Evolutionary conservation across 2,329 filamentous ascomycete species (phyloP), one percentile per base, ranked within the genome.

Genomic region (Colletotrichum trifolii): DNA sequence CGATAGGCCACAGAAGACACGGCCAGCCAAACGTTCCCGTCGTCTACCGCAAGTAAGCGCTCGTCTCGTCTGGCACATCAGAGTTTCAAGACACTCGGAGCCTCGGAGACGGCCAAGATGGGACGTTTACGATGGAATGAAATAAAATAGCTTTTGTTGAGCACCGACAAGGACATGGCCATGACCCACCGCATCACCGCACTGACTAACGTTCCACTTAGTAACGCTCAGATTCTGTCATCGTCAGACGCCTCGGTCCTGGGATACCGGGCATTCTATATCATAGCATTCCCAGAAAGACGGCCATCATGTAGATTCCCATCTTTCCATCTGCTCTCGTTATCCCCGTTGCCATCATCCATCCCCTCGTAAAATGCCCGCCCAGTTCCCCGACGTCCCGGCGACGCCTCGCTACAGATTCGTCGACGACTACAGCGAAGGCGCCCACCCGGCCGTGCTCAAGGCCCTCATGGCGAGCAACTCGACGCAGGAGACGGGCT

Each of bases 371-470:
- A 50, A 7, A 43, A 65, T 65, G 62, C 62, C 62, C 5, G 62
- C 62, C 7, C 52, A 65, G 7, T 39, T 55, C 15, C 57, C 46
- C 8, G 35, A 13, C 6, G 50, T 45, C 5, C 8, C 47, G 15
- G 34, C 40, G 7, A 11, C 46, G 4, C 52, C 46, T 17, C 64
- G 60, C 36, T 84, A 83, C 69, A 82, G 80, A 71, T 81, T 85
- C 60, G 74, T 81, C 50, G 82, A 85, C 68, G 82, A 85, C 67
- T 85, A 85, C 69, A 82, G 81, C 71, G 82, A 85, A 64, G 83
- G 82, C 40, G 82, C 81, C 0, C 83, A 85, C 64, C 82, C 83
- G 6, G 74, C 77, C n/a, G 72, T 85, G 3, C 76, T 85, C 35
- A 77, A 83, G 48, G 81, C 82, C 9, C 73, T 85, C 2, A 69